Conservation (phyloP, 192 early-diverging fungal genomes). For the Chytriomyces hyalinus region DNA sequence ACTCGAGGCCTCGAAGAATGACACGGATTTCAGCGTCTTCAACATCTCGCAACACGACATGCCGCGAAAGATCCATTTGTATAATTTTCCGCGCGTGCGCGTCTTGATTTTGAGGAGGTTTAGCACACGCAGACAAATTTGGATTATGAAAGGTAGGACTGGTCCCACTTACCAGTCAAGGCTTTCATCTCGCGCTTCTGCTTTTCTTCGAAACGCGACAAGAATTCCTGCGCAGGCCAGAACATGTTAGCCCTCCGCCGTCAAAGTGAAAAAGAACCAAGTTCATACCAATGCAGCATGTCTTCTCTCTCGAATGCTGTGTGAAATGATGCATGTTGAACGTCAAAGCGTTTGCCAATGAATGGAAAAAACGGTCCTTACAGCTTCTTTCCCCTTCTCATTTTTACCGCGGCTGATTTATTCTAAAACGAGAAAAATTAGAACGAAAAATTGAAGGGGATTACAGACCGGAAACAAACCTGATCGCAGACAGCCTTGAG, state of each 20-base stretch:
- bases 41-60: conserved; percentile 18
- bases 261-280: not conserved
- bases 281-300: not conserved
- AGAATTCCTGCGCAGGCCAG: not conserved
- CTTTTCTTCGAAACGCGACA: conserved; percentile 6
- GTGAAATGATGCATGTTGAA: not conserved
- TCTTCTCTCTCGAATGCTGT: not conserved
- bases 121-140: not conserved
- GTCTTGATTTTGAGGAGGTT: conserved; percentile 5
- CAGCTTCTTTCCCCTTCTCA: not conserved
- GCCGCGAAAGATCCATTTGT: not conserved
- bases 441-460: not conserved
- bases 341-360: not conserved
- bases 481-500: not conserved
- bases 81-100: conserved; percentile 3
- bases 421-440: not conserved
- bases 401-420: not conserved
- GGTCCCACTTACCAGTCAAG: conserved; percentile 11
- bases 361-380: not conserved
- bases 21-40: conserved; percentile 33
- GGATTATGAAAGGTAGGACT: not conserved
- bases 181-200: conserved; percentile 20
- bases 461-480: not conserved
- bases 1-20: conserved; percentile 15
- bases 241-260: not conserved